Evolutionary conservation across 2,329 filamentous ascomycete species (phyloP), one percentile per base, ranked within the genome.

Genomic region (Apiospora koreana): DNA sequence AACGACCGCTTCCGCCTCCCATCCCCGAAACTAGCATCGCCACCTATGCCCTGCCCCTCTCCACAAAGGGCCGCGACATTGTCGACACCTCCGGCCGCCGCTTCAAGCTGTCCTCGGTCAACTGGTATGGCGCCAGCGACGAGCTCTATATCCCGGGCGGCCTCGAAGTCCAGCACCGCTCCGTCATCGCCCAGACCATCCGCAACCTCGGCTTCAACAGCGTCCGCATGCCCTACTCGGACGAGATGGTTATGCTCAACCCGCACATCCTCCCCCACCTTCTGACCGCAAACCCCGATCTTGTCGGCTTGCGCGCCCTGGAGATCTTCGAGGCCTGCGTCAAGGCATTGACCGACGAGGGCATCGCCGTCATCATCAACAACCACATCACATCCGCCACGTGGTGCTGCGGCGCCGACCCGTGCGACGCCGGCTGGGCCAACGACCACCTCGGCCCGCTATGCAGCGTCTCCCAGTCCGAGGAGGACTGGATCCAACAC

Each of bases 51-150:
- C 83, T 91, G 58, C 90, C 90, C 21, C 81, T 93, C 54, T 85
- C 84, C 67, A 89, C 91, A 1, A 79, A 80, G 38, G 90, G 91
- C 7, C 86, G 90, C 58, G 77, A 91, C 73, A 84, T 93, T 38
- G 84, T 92, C 68, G 90, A 92, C 79, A 80, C 83, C 10, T 76
- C 81, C 1, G 87, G 86, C 48, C 83, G 84, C 41, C 85, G 89
- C 41, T 88, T 90, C 79, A 91, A 90, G 81, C 83, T 93, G 9
- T 81, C 87, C 23, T 90, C 88, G 25, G 83, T 92, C 76, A 93
- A 93, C 80, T 93, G 91, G 91, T 93, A 93, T 77, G 91, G 91
- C 43, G 90, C 87, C 3, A 91, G 89, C 76, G 91, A 93, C 75
- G 86, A 91, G 80, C 83, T 88, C 69, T 92, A 90, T 75, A 85